phyloP scores from a whole-genome alignment of 1,284 basidiomycete genomes.

The Agaricales sp. region DNA sequence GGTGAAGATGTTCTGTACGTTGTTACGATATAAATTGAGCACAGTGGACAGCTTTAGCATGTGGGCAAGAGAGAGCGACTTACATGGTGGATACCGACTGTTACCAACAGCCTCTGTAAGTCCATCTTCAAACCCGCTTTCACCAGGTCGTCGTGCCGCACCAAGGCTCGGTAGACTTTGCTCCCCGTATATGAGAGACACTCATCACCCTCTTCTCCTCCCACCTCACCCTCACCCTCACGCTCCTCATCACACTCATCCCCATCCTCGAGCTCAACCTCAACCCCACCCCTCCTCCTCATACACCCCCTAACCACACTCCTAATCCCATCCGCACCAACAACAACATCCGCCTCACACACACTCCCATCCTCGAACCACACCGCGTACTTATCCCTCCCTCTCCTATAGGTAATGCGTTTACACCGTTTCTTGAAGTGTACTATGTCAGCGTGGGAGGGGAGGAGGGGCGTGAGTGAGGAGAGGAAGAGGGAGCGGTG shows the following conservation, averaged over 20 bases:
- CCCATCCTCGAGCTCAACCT: background rate
- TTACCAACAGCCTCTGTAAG: conserved; percentile 9
- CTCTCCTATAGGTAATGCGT: background rate
- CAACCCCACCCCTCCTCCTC: background rate
- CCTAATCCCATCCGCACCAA: conserved; percentile 12
- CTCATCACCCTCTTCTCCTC: background rate
- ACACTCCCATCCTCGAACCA: conserved; percentile 7
- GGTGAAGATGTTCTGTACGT: background rate
- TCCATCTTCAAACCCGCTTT: background rate
- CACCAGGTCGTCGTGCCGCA: background rate
- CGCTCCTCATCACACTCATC: too few species aligned
- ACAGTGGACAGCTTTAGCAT: too few species aligned
- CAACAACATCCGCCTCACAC: conserved; percentile 7
- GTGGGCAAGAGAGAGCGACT: background rate
- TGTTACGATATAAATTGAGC: too few species aligned
- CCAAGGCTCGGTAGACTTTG: background rate
- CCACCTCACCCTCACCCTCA: background rate
- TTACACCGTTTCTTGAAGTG: background rate
- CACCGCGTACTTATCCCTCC: background rate
- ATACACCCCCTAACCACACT: conserved; percentile 3
- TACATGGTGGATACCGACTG: conserved; percentile 10
- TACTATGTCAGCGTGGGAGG: background rate
- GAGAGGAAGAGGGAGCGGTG: background rate
- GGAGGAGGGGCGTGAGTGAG: background rate
- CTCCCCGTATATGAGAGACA: background rate